A percentile compares a stretch with the other conserved stretches of the same genome.
These are phyloP conservation scores for Coffea eugenioides DNA, from an alignment of 257 asterid genomes.

Conservation along the genomic window DNA sequence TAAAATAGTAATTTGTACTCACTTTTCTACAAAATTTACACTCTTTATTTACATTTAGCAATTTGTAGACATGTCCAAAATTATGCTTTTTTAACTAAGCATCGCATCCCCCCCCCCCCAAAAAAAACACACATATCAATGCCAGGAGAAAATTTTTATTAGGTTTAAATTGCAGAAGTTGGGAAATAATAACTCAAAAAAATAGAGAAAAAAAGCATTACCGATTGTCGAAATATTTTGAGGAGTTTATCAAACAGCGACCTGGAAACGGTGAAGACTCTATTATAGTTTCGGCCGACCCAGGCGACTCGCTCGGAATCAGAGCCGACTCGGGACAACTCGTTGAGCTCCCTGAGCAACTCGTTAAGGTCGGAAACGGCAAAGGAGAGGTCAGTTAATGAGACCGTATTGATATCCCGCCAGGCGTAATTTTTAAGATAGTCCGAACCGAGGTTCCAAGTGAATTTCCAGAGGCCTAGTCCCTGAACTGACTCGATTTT, in stretches of 20 bases:
- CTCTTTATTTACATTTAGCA: too few relatives aligned
- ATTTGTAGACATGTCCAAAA: too few relatives aligned
- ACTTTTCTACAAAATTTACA: too few relatives aligned
- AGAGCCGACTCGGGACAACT: constrained; percentile 45
- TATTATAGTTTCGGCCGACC: constrained; percentile 55
- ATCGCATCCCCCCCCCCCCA: too few relatives aligned
- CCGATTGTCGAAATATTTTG: constrained; percentile 50
- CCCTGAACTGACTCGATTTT: constrained; percentile 50
- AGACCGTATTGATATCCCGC: constrained; percentile 35
- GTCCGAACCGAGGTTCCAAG: constrained; percentile 61
- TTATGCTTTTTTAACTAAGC: too few relatives aligned
- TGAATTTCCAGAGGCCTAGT: constrained; percentile 55
- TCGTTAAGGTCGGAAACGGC: constrained; percentile 57
- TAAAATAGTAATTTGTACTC: too few relatives aligned
- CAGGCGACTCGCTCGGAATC: constrained; percentile 58
- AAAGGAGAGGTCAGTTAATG: constrained; percentile 38
- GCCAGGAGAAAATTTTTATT: background rate
- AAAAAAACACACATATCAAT: too few relatives aligned
- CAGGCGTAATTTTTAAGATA: constrained; percentile 57
- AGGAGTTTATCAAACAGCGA: constrained; percentile 50
- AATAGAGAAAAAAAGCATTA: constrained; percentile 17
- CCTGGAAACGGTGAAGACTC: constrained; percentile 40
- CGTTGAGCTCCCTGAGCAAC: constrained; percentile 39
- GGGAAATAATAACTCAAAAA: background rate
- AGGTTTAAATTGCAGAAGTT: background rate